Conservation (phyloP, 768 basidiomycete genomes). For the Mycena galopus region DNA sequence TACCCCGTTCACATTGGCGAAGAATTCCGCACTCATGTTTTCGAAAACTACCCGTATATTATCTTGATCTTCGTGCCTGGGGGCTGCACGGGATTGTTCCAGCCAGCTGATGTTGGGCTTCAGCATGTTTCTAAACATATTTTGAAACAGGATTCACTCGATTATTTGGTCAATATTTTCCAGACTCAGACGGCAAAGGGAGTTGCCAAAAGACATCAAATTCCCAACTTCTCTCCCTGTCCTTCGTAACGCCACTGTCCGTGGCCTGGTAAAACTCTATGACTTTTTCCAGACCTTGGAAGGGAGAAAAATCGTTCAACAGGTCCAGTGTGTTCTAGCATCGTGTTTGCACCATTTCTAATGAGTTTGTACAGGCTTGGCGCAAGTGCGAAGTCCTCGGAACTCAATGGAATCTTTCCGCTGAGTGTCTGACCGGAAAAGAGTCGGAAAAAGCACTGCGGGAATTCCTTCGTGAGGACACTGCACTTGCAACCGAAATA, state of each 20-base stretch:
- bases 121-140: constrained; percentile 6
- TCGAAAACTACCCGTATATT: background rate
- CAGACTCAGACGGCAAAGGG: background rate
- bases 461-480: background rate
- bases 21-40: background rate
- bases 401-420: background rate
- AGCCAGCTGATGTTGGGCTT: background rate
- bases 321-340: background rate
- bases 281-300: background rate
- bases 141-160: background rate
- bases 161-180: background rate
- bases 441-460: background rate
- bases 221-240: background rate
- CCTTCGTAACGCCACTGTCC: background rate
- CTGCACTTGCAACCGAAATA: background rate
- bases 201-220: background rate
- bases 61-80: constrained; percentile 2
- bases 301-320: background rate
- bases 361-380: background rate
- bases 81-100: background rate
- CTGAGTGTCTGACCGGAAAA: background rate
- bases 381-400: background rate
- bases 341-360: too few species aligned
- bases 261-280: background rate
- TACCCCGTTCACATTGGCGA: background rate